A percentile compares a stretch with the other conserved stretches of the same genome.
Evolutionary conservation across 257 asterid species (phyloP).

Genomic region (Nicotiana otophora): DNA sequence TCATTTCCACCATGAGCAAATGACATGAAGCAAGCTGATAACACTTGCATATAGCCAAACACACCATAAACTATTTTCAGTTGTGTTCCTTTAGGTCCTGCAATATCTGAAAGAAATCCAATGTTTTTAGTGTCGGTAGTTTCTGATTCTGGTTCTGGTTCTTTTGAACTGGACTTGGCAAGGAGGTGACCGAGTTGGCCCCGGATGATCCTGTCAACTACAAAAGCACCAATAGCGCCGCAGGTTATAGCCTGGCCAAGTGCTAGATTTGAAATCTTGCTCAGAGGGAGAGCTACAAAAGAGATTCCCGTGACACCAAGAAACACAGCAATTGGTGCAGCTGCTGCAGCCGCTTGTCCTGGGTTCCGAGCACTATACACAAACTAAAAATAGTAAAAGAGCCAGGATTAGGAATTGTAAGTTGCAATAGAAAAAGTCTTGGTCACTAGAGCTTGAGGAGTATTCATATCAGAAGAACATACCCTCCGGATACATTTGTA

Average conservation of each 20-base stretch:
- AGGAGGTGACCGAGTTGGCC: conserved; percentile 90
- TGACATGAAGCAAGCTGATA: conserved; percentile 96
- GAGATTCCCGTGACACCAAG: conserved; percentile 75
- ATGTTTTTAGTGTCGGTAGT: conserved; percentile 26
- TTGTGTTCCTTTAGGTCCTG: conserved; percentile 91
- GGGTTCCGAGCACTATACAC: conserved; percentile 98
- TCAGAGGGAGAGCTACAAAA: conserved; percentile 73
- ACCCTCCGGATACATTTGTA: conserved; percentile 93
- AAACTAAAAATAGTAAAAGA: conserved; percentile 49
- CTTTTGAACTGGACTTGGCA: conserved; percentile 34
- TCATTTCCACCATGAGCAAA: conserved; percentile 99
- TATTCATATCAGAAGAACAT: conserved; percentile 17
- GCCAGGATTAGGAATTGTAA: conserved; percentile 23
- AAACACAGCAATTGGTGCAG: conserved; percentile 86
- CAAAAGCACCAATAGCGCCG: conserved; percentile 61
- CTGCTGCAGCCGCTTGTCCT: conserved; percentile 91
- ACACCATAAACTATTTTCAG: conserved; percentile 83
- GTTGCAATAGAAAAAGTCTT: background rate
- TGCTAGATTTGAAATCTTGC: conserved; percentile 46
- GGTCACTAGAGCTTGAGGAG: background rate
- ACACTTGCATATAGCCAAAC: conserved; percentile 85
- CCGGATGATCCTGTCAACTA: conserved; percentile 46
- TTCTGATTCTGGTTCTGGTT: conserved; percentile 35
- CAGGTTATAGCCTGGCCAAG: conserved; percentile 57
- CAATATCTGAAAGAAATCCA: conserved; percentile 76